These are phyloP conservation scores for Pseudocercospora macadamiae DNA, from an alignment of 2,329 filamentous ascomycete genomes.

Conservation along the genomic window DNA sequence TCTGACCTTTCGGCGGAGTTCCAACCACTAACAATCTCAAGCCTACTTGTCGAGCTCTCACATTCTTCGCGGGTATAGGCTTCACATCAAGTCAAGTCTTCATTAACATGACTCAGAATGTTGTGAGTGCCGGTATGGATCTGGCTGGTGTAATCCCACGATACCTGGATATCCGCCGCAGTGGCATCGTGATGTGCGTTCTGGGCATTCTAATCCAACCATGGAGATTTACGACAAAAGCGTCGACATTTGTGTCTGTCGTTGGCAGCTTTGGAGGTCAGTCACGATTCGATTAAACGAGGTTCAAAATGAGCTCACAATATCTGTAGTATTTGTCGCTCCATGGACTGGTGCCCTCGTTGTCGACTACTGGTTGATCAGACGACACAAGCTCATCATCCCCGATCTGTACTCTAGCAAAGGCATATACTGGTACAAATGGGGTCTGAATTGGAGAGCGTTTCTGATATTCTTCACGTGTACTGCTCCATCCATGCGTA, in stretches of 20 bases:
- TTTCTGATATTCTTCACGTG: conserved; percentile 1
- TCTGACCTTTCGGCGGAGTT: too few species aligned
- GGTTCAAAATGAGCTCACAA: not conserved
- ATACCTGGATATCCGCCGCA: conserved; percentile 25
- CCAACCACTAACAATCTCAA: not conserved
- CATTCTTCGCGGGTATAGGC: conserved; percentile 36
- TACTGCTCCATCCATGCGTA: not conserved
- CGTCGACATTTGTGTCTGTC: conserved; percentile 33
- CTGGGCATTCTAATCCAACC: conserved; percentile 30
- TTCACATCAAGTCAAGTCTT: conserved; percentile 30
- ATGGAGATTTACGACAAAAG: conserved; percentile 31
- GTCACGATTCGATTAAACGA: not conserved
- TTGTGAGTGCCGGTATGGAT: conserved; percentile 35
- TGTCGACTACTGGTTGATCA: conserved; percentile 35
- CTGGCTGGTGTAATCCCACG: conserved; percentile 32
- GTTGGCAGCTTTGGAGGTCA: conserved; percentile 30
- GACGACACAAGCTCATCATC: conserved; percentile 30
- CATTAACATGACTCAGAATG: conserved; percentile 34
- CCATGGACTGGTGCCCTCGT: conserved; percentile 31
- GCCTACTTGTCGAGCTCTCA: conserved; percentile 29
- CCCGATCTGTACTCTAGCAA: conserved; percentile 31
- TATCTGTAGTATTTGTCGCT: conserved; percentile 31
- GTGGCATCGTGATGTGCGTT: conserved; percentile 31
- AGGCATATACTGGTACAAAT: conserved; percentile 33
- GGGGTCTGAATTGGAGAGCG: conserved; percentile 32